Percentiles rank a stretch among this genome's conserved stretches.
phyloP scores from a whole-genome alignment of 1,284 basidiomycete species.

The Ganoderma multipileum region DNA sequence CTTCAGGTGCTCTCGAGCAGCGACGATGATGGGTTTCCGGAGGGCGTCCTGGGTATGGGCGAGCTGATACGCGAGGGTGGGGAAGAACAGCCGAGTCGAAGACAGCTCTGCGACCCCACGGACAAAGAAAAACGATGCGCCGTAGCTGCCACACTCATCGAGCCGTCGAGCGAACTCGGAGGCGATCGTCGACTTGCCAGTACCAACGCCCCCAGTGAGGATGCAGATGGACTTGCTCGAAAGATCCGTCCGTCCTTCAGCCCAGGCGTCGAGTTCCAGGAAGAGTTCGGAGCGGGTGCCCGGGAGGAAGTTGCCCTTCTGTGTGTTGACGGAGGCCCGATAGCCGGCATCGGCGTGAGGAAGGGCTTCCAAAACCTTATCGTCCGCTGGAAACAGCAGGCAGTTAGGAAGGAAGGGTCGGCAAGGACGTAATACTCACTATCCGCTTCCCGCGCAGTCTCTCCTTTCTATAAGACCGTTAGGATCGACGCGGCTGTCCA shows the following conservation, averaged over 20 bases:
- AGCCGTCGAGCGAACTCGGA: neutral
- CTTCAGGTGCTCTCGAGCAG: constrained; percentile 15
- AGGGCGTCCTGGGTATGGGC: constrained; percentile 8
- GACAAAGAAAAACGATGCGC: neutral
- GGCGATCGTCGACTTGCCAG: neutral
- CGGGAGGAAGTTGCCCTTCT: constrained; percentile 24
- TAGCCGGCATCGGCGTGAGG: constrained; percentile 17
- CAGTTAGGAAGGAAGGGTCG: neutral
- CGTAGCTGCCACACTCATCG: neutral
- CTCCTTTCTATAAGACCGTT: neutral
- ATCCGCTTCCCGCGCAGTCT: neutral
- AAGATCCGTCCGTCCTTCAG: neutral
- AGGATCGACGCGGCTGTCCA: neutral
- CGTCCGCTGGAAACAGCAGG: neutral
- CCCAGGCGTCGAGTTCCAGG: constrained; percentile 22
- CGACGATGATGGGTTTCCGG: constrained; percentile 7
- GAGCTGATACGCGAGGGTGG: constrained; percentile 5
- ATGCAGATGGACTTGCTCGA: neutral
- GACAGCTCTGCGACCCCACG: neutral
- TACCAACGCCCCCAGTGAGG: neutral
- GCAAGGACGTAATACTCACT: neutral
- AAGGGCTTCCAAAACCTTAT: neutral
- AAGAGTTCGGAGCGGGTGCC: constrained; percentile 23
- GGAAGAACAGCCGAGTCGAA: neutral
- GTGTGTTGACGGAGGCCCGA: constrained; percentile 2